Base-by-base conservation (phyloP, 2,329 filamentous ascomycete genomes). In the Westerdykella ornata region DNA sequence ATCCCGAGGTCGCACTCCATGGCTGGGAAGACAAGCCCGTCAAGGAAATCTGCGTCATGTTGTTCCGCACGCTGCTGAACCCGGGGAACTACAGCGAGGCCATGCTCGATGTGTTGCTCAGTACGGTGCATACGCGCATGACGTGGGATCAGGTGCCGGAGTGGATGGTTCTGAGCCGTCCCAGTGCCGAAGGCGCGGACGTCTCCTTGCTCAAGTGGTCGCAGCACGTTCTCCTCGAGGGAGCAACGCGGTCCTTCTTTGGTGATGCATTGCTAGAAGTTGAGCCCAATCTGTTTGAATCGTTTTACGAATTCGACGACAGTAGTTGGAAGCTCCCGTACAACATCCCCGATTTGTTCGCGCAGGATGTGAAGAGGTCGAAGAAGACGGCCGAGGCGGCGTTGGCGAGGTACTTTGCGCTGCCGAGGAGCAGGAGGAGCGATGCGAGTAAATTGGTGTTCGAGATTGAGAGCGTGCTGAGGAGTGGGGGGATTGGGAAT, bases 271-370 rank as follows among this genome's bases (percentile, higher is more conserved):
- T 44, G 3, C 17, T 40, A 3, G 17, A 41, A 12, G 12, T 44
- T 29, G 38, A 44, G 12, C 42, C 42, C 2, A 37, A 41, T n/a
- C 11, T 44, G 6, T 16, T 44, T 4, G 33, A 40, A 15, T 19
- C 11, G 13, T 41, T 32, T 12, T 19, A 11, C 12, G 6, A 31
- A 12, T 44, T 44, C 14, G 42, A 44, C 32, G 19, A 44, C 5
- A 14, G 17, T 15, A 41, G 42, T 14, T 44, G 42, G 42, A 40
- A 44, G 19, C 32, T 44, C 3, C 13, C 18, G 5, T 44, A 44
- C 16, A 29, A 37, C n/a, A 33, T 44, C 16, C 37, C 42, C 6
- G 9, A 12, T 4, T 11, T 30, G 4, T 35, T 34, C 19, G 13
- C 42, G 8, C 14, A 16, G 11, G 28, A 32, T 15, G 22, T 44